These are phyloP conservation scores for Volvariella volvacea DNA, from an alignment of 1,284 basidiomycete genomes.

Conservation along the genomic window DNA sequence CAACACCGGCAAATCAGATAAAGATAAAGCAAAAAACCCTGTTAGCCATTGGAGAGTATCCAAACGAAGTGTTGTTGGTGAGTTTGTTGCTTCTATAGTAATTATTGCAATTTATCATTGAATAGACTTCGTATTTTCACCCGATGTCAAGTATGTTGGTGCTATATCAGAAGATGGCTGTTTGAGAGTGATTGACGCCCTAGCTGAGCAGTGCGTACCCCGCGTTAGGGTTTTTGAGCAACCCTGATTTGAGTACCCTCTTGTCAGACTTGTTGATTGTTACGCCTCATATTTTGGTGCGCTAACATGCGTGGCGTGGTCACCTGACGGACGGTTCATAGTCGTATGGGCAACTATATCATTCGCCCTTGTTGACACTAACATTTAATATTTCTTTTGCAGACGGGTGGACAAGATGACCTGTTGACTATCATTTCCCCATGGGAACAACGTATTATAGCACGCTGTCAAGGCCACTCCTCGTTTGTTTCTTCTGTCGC, in stretches of 20 bases:
- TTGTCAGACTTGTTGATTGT: constrained; percentile 72
- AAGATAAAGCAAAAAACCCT: constrained; percentile 75
- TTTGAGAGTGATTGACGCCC: constrained; percentile 79
- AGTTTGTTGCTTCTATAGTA: constrained; percentile 17
- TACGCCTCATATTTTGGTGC: constrained; percentile 92
- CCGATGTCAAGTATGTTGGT: constrained; percentile 82
- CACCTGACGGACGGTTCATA: constrained; percentile 90
- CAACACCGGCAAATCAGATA: constrained; percentile 40
- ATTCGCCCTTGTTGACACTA: constrained; percentile 1
- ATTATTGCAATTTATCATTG: neutral
- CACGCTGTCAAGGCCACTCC: constrained; percentile 93
- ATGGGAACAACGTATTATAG: constrained; percentile 89
- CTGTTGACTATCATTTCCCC: constrained; percentile 90
- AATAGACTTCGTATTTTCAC: constrained; percentile 83
- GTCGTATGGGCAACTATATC: constrained; percentile 58
- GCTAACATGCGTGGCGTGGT: constrained; percentile 88
- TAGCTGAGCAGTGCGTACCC: constrained; percentile 69
- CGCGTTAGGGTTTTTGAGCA: neutral
- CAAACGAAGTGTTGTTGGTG: constrained; percentile 67
- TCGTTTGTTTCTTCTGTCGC: constrained; percentile 88
- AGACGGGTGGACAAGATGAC: constrained; percentile 77
- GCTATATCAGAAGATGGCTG: constrained; percentile 87
- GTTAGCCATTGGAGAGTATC: constrained; percentile 82
- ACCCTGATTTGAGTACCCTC: constrained; percentile 8
- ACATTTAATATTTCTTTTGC: constrained; percentile 2